Evolutionary conservation across 164 flowering plant genomes (phyloP).

Genomic region (Dillenia suffruticosa): DNA sequence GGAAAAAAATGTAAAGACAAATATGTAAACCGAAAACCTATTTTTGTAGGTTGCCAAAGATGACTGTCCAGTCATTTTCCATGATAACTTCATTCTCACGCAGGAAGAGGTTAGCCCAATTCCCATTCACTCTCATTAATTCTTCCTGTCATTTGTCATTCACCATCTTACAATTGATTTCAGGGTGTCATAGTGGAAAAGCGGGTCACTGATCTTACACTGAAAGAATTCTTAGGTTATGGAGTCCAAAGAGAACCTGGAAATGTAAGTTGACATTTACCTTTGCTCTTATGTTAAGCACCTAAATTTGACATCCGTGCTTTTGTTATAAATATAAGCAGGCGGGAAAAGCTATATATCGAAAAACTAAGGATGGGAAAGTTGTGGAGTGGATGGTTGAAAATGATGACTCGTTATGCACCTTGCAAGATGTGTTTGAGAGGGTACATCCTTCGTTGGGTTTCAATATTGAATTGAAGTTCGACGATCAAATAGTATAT

Average conservation of each 20-base stretch:
- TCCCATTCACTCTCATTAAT: neutral
- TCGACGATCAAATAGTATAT: conserved; percentile 71
- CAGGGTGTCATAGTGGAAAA: conserved; percentile 70
- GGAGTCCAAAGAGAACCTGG: conserved; percentile 67
- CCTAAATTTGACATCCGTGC: too few relatives aligned
- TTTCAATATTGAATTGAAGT: conserved; percentile 87
- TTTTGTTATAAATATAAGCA: neutral
- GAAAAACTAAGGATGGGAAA: conserved; percentile 78
- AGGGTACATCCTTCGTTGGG: conserved; percentile 66
- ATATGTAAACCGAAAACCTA: neutral
- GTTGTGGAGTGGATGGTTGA: conserved; percentile 71
- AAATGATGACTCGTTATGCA: conserved; percentile 60
- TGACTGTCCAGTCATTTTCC: conserved; percentile 75
- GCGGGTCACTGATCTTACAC: conserved; percentile 62
- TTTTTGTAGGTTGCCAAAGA: conserved; percentile 78
- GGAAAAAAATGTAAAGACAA: neutral
- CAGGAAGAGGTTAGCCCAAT: conserved; percentile 39
- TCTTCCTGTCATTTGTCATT: neutral
- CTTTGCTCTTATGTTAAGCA: too few relatives aligned
- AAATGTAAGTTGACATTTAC: too few relatives aligned
- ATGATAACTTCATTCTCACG: conserved; percentile 62
- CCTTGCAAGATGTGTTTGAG: conserved; percentile 77
- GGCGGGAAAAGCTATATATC: conserved; percentile 52
- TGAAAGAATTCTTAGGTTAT: conserved; percentile 61
- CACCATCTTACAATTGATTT: neutral